phyloP scores from a whole-genome alignment of 441 rosid species.

The Populus trichocarpa region DNA sequence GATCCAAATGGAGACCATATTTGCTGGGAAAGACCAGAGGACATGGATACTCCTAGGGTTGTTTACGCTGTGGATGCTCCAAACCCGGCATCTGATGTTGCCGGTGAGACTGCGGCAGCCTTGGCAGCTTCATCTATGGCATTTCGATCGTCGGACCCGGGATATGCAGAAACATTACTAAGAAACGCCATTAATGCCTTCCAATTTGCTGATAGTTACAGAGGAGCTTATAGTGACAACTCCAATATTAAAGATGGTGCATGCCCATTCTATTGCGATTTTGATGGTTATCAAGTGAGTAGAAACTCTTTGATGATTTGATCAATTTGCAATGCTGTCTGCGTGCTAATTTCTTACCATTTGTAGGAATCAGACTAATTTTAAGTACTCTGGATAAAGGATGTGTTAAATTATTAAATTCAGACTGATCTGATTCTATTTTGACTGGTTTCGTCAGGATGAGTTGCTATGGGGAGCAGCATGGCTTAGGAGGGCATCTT shows the following conservation, averaged over 20 bases:
- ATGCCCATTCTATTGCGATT: constrained; percentile 94
- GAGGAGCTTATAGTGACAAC: constrained; percentile 94
- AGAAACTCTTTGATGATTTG: background rate
- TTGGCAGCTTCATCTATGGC: constrained; percentile 85
- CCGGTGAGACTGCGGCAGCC: constrained; percentile 90
- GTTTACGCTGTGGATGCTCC: constrained; percentile 83
- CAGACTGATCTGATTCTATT: too few species aligned
- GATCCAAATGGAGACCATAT: constrained; percentile 75
- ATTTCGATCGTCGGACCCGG: constrained; percentile 69
- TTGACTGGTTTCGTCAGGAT: constrained; percentile 32
- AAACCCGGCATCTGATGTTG: constrained; percentile 83
- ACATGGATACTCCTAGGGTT: constrained; percentile 45
- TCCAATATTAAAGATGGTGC: constrained; percentile 51
- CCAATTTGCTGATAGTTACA: constrained; percentile 66
- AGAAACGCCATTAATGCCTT: constrained; percentile 56
- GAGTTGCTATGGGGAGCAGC: constrained; percentile 98
- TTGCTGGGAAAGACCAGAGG: constrained; percentile 66
- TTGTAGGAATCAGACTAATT: background rate
- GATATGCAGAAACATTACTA: constrained; percentile 66
- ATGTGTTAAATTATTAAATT: background rate
- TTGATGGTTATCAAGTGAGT: constrained; percentile 79
- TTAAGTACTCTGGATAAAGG: background rate
- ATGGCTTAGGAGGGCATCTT: constrained; percentile 85
- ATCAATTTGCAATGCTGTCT: too few species aligned
- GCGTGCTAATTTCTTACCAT: background rate